Conservation (phyloP, 23 red algal species). For the Gracilaria caudata region DNA sequence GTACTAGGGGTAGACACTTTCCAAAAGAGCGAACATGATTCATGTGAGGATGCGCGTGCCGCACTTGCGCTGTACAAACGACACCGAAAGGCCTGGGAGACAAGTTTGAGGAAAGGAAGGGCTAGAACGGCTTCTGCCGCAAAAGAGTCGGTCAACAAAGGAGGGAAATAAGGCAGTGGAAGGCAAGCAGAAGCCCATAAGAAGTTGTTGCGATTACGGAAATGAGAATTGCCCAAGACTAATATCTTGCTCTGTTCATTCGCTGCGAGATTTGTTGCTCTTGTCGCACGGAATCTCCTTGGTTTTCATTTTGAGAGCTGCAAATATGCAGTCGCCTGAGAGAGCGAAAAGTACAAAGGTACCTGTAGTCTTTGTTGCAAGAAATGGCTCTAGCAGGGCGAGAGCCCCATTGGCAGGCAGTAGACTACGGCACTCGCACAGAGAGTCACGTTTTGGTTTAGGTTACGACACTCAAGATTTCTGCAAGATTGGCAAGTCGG, state of each 20-base stretch:
- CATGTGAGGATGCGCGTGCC: slow-evolving; percentile 88
- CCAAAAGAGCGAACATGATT: slow-evolving; percentile 86
- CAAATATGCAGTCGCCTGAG: too few relatives aligned
- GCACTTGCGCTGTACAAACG: slow-evolving; percentile 90
- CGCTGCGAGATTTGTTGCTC: not conserved
- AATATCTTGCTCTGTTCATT: not conserved
- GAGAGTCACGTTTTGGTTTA: too few relatives aligned
- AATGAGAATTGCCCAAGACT: not conserved
- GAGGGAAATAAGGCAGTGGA: not conserved
- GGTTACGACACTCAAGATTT: too few relatives aligned
- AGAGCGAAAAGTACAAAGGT: too few relatives aligned
- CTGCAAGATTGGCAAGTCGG: too few relatives aligned
- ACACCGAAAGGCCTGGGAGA: slow-evolving; percentile 83
- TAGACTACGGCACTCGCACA: too few relatives aligned
- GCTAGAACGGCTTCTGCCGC: not conserved
- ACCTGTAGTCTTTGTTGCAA: too few relatives aligned
- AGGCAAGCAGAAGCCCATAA: too few relatives aligned
- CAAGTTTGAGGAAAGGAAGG: slow-evolving; percentile 11
- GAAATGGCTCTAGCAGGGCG: too few relatives aligned
- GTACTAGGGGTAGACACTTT: slow-evolving; percentile 76
- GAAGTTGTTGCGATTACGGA: not conserved
- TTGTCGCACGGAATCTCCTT: too few relatives aligned
- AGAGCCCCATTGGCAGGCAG: too few relatives aligned
- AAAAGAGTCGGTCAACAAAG: not conserved
- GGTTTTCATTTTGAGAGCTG: too few relatives aligned